Evolutionary conservation across 2,329 filamentous ascomycete genomes (phyloP), one percentile per base, ranked within the genome.

Genomic region (Trichoderma endophyticum): DNA sequence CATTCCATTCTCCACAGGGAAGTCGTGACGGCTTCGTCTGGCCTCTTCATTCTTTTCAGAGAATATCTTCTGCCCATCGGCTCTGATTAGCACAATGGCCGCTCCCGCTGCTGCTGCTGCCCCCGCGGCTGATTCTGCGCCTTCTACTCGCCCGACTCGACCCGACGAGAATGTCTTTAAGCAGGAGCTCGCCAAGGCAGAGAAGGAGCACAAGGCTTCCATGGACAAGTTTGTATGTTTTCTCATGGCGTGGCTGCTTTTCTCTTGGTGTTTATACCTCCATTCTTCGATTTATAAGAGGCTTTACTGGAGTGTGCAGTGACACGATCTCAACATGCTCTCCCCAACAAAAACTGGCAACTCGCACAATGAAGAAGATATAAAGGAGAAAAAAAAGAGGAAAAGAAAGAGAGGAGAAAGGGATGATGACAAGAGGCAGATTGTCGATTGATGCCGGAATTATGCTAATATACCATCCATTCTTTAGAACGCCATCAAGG

Each of bases 161-260:
- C 96, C 96, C 61, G 93, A 98, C 82, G 93, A 96, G 85, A 92
- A 91, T 75, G 85, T 87, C 77, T 99, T 91, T 87, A 94, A 97
- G 85, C 88, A 91, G 80, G 88, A 89, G 75, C 87, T 97, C 73
- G 91, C 89, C 65, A 89, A 92, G 84, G 92, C 92, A 30, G 93
- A 98, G 84, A 97, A 97, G 86, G 93, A 93, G 76, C 92, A 97
- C 84, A 87, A 92, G 79, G 90, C 89, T 67, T 87, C 91, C 62
- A 92, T 96, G 85, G 91, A 93, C 77, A 80, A 79, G 74, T 78
- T 84, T 77, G 83, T 85, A 81, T 70, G 82, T 78, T n/a, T 18
- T 60, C 6, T 6, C 32, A 11, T 60, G 48, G 70, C 70, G 73
- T 72, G 74, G 71, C 73, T 71, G 57, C 62, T 54, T 28, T 57